Evolutionary conservation across 2,329 filamentous ascomycete genomes (phyloP).

Genomic region (Clarireedia monteithiana): DNA sequence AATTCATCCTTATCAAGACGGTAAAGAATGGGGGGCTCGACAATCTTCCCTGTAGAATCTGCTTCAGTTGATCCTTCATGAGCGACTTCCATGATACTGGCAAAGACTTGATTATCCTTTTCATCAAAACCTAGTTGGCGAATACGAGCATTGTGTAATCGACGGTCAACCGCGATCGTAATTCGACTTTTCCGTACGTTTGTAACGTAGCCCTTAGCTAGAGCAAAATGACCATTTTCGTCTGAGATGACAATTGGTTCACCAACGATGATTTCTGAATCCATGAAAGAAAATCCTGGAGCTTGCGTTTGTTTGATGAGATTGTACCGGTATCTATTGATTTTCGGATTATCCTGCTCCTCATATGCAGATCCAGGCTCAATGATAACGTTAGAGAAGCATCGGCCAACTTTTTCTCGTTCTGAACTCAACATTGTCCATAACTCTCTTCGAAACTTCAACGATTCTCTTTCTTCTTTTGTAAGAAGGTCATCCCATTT

Average conservation of each 20-base stretch:
- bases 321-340: constrained; percentile 84
- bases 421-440: constrained; percentile 94
- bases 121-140: constrained; percentile 70
- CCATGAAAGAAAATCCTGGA: constrained; percentile 71
- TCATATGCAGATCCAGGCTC: constrained; percentile 68
- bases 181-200: constrained; percentile 68
- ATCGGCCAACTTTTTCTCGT: constrained; percentile 79
- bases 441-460: constrained; percentile 79
- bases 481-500: constrained; percentile 93
- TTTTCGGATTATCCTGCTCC: constrained; percentile 64
- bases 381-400: constrained; percentile 82
- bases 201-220: constrained; percentile 86
- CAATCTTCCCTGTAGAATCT: constrained; percentile 43
- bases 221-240: constrained; percentile 87
- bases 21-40: constrained; percentile 57
- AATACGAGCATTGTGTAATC: constrained; percentile 78
- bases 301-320: constrained; percentile 63
- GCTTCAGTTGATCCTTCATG: constrained; percentile 46
- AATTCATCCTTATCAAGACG: constrained; percentile 97
- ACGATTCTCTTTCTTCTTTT: constrained; percentile 85
- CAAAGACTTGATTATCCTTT: constrained; percentile 73
- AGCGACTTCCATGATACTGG: constrained; percentile 81
- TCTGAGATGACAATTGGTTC: constrained; percentile 97
- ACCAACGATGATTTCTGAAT: constrained; percentile 79
- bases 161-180: constrained; percentile 81